Base-by-base conservation (phyloP, 805 yeast genomes). In the Candida silvatica region DNA sequence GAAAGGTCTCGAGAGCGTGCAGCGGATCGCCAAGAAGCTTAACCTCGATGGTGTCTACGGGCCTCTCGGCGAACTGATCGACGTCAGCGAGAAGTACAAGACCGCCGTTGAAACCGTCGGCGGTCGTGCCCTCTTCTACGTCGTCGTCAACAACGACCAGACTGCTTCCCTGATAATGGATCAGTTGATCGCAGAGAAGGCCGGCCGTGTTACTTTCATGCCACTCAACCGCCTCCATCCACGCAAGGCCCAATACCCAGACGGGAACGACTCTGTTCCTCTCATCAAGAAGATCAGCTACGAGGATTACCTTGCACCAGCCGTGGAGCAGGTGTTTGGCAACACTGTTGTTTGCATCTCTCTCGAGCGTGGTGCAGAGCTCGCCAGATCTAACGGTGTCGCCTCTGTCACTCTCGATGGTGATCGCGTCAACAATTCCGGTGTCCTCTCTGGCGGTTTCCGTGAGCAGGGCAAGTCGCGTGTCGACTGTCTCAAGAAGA, bases 381-480 rank as follows among this genome's bases (percentile, higher is more conserved):
- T 82, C 20, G 77, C 95, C 0, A 71, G 71, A 31, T 56, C 62
- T 7, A 71, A 65, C 52, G 71, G 73, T 20, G 58, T 88, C 17
- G 77, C 73, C 46, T 83, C 95, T 1, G 81, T 92, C 12, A 92
- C 98, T 0, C 61, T 90, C 14, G 94, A 85, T 54, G 98, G 98
- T 45, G 97, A 92, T 52, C 66, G 85, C 43, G 85, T 85, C 33
- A 94, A 85, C 46, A 76, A 74, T 31, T 74, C 67, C 44, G 98
- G 98, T 56, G 82, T 81, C 2, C 56, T 92, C 30, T 77, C 85
- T 17, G 97, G 97, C 57, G 97, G 97, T 32, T 85, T 71, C 48
- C 71, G 83, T 45, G 92, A 84, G 46, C 71, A 67, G 45, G 72
- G 71, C 39, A 65, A 62, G 35, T 79, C 86, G 0, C 68, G 94